Evolutionary conservation across 1,284 basidiomycete species (phyloP), one percentile per base, ranked within the genome.

Genomic region (Phylloboletellus chloephorus): DNA sequence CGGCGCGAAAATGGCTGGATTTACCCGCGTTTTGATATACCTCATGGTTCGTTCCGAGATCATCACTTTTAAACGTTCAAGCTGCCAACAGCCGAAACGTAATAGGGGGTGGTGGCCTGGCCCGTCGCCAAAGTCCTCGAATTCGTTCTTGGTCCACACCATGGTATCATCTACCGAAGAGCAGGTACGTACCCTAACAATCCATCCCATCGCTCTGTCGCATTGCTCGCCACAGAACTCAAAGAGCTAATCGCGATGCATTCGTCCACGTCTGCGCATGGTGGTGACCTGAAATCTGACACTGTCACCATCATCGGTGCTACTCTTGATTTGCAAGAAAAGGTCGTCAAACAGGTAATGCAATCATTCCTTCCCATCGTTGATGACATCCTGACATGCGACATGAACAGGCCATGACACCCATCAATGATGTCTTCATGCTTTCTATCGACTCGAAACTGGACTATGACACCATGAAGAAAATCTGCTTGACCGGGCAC

Each of bases 1-100:
- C 39, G 94, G 94, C 21, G 93, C 93, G 1, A 88, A 86, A 53
- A 90, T 92, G 72, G 90, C 89, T 0, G 79, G 82, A 0, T 72
- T 89, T 46, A 88, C 90, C 1, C 77, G 72, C 30, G 60, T 72
- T 19, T 63, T 92, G 31, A 84, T 92, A 35, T 83, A 79, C 60
- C 59, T 73, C 5, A 61, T 91, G 56, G 87, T 85, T 51, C 50
- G 76, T 66, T 11, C 31, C 3, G 17, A 17, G 15, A 10, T 23
- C 25, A 2, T 10, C 20, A 34, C 8, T 20, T 9, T 54, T 13
- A 10, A 4, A 19, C 5, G 7, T 29, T 1, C 15, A 12, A 13
- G 22, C 4, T 20, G 9, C 23, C 39, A 8, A 35, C 11, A 1
- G 10, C 6, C 8, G 7, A 13, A 10, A 41, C 33, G 15, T 22